Percentiles rank a stretch among this genome's conserved stretches.
Conservation (phyloP, 176 grass and related monocot species). For the Triticum urartu region DNA sequence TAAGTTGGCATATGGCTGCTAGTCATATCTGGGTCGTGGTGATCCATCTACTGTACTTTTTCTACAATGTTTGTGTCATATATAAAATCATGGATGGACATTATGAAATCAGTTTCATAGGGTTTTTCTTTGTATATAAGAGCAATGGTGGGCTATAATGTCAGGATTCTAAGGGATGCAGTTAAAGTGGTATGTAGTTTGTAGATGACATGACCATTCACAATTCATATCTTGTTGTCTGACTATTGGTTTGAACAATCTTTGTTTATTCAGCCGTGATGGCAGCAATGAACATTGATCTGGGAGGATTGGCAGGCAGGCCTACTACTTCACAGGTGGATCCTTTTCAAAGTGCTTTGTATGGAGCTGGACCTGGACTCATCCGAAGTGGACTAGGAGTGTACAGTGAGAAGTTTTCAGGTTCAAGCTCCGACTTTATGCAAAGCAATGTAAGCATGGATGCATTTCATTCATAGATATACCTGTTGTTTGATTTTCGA, state of each 20-base stretch:
- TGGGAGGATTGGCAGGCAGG: constrained; percentile 22
- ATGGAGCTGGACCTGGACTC: constrained; percentile 77
- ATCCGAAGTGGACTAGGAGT: constrained; percentile 63
- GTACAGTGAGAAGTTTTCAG: constrained; percentile 63
- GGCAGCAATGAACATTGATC: constrained; percentile 45
- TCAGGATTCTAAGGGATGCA: background rate
- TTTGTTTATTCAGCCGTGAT: constrained; percentile 1
- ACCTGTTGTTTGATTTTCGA: background rate
- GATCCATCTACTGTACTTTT: background rate
- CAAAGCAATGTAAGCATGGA: constrained; percentile 65
- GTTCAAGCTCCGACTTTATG: constrained; percentile 83
- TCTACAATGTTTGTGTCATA: background rate
- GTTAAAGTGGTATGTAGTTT: background rate
- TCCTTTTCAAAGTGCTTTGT: constrained; percentile 66
- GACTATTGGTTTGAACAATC: background rate
- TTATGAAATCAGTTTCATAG: background rate
- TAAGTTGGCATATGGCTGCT: background rate
- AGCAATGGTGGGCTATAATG: background rate
- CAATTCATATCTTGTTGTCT: constrained; percentile 6
- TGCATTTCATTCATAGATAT: background rate
- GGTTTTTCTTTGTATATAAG: background rate
- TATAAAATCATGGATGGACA: background rate
- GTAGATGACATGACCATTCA: background rate
- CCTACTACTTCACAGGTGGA: constrained; percentile 41
- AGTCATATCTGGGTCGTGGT: background rate